A percentile compares a stretch with the other conserved stretches of the same genome.
Conservation (phyloP, 1,139 yeast genomes). For the Kodamaea arcana region DNA sequence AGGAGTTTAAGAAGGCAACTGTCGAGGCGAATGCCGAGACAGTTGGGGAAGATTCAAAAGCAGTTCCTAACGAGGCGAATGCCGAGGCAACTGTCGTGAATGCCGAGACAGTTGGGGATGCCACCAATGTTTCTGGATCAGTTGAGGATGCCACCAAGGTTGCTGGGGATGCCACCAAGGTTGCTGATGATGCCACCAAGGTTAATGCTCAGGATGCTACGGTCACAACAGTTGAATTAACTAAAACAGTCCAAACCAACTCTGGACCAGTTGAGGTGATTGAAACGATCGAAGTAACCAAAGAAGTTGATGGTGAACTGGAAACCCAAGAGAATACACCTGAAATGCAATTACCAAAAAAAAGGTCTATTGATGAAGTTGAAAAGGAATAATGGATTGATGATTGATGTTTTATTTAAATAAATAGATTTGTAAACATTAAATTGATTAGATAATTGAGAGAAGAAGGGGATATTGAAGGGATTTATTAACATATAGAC, state of each 20-base stretch:
- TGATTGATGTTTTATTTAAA: neutral
- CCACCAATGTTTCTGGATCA: no score
- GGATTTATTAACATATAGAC: no score
- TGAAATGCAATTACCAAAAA: slow-evolving; percentile 9
- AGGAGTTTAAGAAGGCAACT: slow-evolving; percentile 15
- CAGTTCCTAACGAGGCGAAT: no score
- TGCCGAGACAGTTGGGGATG: slow-evolving; percentile 11
- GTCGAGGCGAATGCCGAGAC: slow-evolving; percentile 7
- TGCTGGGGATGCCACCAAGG: no score
- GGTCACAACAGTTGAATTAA: no score
- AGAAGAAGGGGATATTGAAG: no score
- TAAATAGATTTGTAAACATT: no score
- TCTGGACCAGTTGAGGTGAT: no score
- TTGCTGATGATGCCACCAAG: no score
- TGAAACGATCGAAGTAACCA: slow-evolving; percentile 2
- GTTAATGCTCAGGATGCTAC: neutral
- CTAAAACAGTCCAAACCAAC: no score
- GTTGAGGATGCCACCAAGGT: no score
- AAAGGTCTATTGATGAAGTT: slow-evolving; percentile 25
- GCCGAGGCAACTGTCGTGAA: slow-evolving; percentile 1
- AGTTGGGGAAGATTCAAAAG: slow-evolving; percentile 12
- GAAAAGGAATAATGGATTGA: slow-evolving; percentile 12
- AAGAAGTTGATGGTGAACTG: slow-evolving; percentile 4
- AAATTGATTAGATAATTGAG: no score
- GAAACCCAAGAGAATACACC: slow-evolving; percentile 1